phyloP scores from a whole-genome alignment of 768 basidiomycete genomes.

The Gloeostereum incarnatum region DNA sequence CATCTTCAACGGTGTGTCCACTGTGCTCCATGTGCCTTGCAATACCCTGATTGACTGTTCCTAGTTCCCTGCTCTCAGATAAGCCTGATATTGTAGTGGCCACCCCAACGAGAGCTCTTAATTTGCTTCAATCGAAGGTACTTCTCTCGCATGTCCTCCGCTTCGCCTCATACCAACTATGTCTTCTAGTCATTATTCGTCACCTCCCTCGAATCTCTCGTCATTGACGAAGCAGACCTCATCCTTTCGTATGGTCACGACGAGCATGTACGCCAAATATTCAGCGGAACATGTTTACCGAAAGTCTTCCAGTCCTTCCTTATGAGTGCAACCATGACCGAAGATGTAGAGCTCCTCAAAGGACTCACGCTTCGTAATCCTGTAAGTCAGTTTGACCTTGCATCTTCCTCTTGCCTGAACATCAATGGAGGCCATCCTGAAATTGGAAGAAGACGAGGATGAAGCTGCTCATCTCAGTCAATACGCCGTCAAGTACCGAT shows the following conservation, averaged over 20 bases:
- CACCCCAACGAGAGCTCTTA: slow-evolving; percentile 65
- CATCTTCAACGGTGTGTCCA: slow-evolving; percentile 62
- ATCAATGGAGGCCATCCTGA: slow-evolving; percentile 62
- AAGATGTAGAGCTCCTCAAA: slow-evolving; percentile 89
- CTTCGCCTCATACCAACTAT: not conserved
- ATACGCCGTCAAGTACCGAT: slow-evolving; percentile 68
- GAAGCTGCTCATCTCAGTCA: slow-evolving; percentile 76
- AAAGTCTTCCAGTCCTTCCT: slow-evolving; percentile 86
- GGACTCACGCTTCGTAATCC: slow-evolving; percentile 82
- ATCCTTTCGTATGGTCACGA: slow-evolving; percentile 96
- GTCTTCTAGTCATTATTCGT: slow-evolving; percentile 49
- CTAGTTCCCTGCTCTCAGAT: slow-evolving; percentile 38
- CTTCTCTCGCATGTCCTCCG: slow-evolving; percentile 6
- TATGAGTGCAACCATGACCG: slow-evolving; percentile 97
- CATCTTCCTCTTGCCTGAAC: not conserved
- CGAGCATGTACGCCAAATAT: slow-evolving; percentile 71
- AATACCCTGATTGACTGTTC: slow-evolving; percentile 2
- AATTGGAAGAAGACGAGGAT: slow-evolving; percentile 82
- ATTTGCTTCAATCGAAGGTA: slow-evolving; percentile 65
- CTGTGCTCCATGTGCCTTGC: too few species aligned
- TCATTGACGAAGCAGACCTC: slow-evolving; percentile 97
- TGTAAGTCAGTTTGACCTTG: slow-evolving; percentile 34
- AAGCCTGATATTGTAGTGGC: slow-evolving; percentile 73
- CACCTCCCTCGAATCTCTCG: slow-evolving; percentile 67
- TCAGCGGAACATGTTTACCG: slow-evolving; percentile 57